Conservation (phyloP, 805 yeast species). For the Metschnikowia continentalis region DNA sequence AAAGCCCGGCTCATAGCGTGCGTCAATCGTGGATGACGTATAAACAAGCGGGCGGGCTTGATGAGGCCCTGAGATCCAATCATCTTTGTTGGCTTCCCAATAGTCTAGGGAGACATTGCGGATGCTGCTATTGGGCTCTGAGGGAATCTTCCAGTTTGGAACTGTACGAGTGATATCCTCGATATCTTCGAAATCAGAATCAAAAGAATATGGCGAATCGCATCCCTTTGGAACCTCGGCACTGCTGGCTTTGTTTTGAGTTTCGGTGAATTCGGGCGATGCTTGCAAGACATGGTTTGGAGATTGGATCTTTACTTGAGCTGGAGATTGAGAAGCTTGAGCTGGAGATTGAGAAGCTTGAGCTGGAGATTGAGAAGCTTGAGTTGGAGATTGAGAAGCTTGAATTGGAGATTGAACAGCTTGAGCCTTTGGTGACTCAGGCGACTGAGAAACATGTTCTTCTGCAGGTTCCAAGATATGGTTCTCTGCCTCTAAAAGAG, state of each 20-base stretch:
- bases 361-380: too few species aligned
- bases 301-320: too few species aligned
- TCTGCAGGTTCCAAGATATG: background rate
- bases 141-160: constrained; percentile 1
- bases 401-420: too few species aligned
- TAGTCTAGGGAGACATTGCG: constrained; percentile 26
- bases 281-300: background rate
- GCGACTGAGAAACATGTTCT: too few species aligned
- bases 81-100: constrained; percentile 27
- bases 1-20: background rate
- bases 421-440: too few species aligned
- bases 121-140: background rate
- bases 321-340: too few species aligned
- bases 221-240: background rate
- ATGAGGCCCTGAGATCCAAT: constrained; percentile 23
- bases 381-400: too few species aligned
- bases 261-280: background rate
- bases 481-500: background rate
- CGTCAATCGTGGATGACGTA: constrained; percentile 15
- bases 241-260: background rate
- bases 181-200: constrained; percentile 10
- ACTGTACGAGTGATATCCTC: constrained; percentile 10
- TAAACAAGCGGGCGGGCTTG: constrained; percentile 26
- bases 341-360: too few species aligned
- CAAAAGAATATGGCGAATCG: background rate